A percentile compares a stretch with the other conserved stretches of the same genome.
Conservation (phyloP, 306 rosid genomes). For the Chamaecrista fasciculata region DNA sequence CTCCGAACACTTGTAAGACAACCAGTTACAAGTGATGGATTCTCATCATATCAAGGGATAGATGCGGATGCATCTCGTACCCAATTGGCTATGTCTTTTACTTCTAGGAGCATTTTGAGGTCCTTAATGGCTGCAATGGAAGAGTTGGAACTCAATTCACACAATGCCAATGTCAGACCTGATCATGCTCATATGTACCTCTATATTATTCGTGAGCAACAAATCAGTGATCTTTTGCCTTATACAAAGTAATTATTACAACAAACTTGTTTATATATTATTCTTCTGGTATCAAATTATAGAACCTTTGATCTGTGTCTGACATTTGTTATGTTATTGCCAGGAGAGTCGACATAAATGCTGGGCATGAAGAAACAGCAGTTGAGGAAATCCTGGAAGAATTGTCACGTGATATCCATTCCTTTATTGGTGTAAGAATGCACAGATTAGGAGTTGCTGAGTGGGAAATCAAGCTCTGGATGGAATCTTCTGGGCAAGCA, state of each 20-base stretch:
- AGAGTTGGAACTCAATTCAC: conserved; percentile 93
- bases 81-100: conserved; percentile 66
- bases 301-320: conserved; percentile 33
- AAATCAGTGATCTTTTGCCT: conserved; percentile 73
- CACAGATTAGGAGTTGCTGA: conserved; percentile 91
- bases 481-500: conserved; percentile 69
- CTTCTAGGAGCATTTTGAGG: conserved; percentile 86
- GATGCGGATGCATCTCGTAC: conserved; percentile 44
- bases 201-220: conserved; percentile 84
- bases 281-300: conserved; percentile 26
- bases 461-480: conserved; percentile 99
- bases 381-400: conserved; percentile 69
- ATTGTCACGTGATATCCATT: conserved; percentile 73
- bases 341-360: conserved; percentile 70
- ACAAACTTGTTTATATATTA: conserved; percentile 10
- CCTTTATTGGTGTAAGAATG: conserved; percentile 91
- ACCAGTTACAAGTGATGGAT: conserved; percentile 80
- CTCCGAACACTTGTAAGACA: conserved; percentile 94
- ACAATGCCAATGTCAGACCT: conserved; percentile 73
- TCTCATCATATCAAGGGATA: conserved; percentile 63
- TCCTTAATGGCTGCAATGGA: conserved; percentile 97
- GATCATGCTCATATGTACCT: conserved; percentile 99
- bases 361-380: conserved; percentile 64
- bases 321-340: conserved; percentile 37
- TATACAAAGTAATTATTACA: conserved; percentile 63